Base-by-base conservation (phyloP, 2,329 filamentous ascomycete genomes). In the Cladophialophora exuberans region DNA sequence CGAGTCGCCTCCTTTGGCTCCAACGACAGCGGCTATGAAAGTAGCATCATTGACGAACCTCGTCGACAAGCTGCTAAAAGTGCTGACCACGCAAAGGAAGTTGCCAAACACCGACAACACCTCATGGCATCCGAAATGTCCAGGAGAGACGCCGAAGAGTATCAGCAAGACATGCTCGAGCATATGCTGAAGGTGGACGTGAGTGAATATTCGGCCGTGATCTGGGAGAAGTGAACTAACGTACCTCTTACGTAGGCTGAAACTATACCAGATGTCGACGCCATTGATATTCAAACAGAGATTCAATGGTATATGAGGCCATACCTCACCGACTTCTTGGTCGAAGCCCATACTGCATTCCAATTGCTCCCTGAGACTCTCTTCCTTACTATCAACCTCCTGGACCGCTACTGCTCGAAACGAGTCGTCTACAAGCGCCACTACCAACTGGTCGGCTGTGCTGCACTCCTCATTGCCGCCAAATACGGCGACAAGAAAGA, bases 301-400 rank as follows among this genome's bases (percentile, higher is more conserved):
- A 97, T 99, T 61, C 91, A 97, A 72, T 99, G 94, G 94, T 97
- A 95, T 76, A 99, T 99, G 94, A 82, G 94, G 67, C 94, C 94
- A 0, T 97, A 97, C 73, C 86, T 99, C 30, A 89, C 99, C 70
- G 94, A 99, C 78, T 99, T 99, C 76, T 83, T 99, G 64, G 88
- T 97, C 67, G 94, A 99, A 81, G 94, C 93, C 46, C 94, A 99
- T 70, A 88, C 90, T 63, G 93, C 93, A 58, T 99, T 97, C 76
- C 88, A 90, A 65, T 83, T 99, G 9, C 83, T 97, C 10, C 93
- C 94, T 35, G 91, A 97, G 72, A 99, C 94, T 1, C 83, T 99
- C 47, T 97, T 97, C 79, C 84, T 99, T 54, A 92, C 94, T 28
- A 87, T 97, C 75, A 99, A 99, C 76, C 86, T 99, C 41, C 83